Evolutionary conservation across 129 eudicot genomes (phyloP), one percentile per base, ranked within the genome.

Genomic region (Gnaphalium uliginosum): DNA sequence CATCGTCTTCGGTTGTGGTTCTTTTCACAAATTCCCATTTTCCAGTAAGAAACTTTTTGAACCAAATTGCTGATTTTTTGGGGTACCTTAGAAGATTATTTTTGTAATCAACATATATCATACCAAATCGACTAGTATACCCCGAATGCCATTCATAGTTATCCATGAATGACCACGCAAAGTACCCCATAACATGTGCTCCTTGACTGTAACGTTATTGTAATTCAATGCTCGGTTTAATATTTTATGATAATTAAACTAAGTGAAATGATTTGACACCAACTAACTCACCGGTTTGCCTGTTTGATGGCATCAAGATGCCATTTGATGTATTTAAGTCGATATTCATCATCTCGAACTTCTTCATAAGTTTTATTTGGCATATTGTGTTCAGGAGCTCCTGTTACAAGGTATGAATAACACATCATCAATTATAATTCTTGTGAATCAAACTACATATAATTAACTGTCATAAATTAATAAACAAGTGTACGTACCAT

Each of bases 161-260:
- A 83, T 88, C 93, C 68, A 84, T 37, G 22, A 86, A 69, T 8
- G 93, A 82, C 90, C 93, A 88, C 21, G 62, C 86, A 48, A 75
- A 88, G 60, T 82, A 85, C 22, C 89, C 89, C 74, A 32, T 72
- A 30, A 85, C 80, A 22, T 61, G 35, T 18, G 68, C 66, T 2
- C 81, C 73, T 5, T 69, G 70, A 17, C 84, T 87, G 70, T 57
- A 41, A 51, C 15, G 4, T 41, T 13, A 41, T 41, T 41, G 11
- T 35, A 35, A 35, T 35, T 35, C 41, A 7, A 33, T 33, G 41
- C 8, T 35, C 1, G 39, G 6, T 33, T 9, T 33, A 33, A 4
- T 1, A 35, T 35, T 0, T 35, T 10, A 7, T 35, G 11, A 33
- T 33, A 33, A 33, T 4, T 33, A 6, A 33, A 33, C 39, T 33